Base-by-base conservation (phyloP, 169 alveolate species). In the Theileria annulata region DNA sequence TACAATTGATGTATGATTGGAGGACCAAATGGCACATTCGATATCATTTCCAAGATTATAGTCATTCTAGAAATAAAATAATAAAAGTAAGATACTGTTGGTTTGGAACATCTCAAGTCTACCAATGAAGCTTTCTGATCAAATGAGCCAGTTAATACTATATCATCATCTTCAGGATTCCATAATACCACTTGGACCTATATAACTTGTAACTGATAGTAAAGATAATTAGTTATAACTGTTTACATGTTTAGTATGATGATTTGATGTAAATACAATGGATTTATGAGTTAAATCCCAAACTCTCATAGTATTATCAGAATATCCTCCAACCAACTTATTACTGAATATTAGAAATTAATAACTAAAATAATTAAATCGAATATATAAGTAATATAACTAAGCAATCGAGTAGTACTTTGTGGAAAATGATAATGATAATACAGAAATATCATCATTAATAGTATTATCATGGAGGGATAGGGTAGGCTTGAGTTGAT, bases 161-260 rank as follows among this genome's bases (percentile, higher is more conserved):
- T 19, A 30, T 71, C 51, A 8, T 86, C 64, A 23, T 75, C 86
- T 13, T 28, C 33, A 12, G 80, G 81, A 13, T 75, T 49, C 77
- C 79, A 83, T 31, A 54, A 54, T 54, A 83, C 90, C 8, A 71
- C 80, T 71, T 83, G 90, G n/a, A 83, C 88, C 83, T 80, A 54
- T 6, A 9, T 47, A 10, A 15, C 15, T 47, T 9, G 56, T 9
- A 47, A 47, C 9, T 47, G n/a, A 47, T 47, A 10, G 56, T 9
- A 10, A 15, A 47, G 15, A 47, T 15, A 47, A 47, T 47, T 9
- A 47, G n/a, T 10, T 47, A 47, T 47, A 47, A 10, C 9, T 15
- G 15, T 47, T 15, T 15, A 47, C 56, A 47, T 10, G 56, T 15
- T 72, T 51, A 12, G 37, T 83, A 49, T 83, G 90, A 35, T 83